Percentiles rank a stretch among this genome's conserved stretches.
These are phyloP conservation scores for Teratosphaeria zuluensis DNA, from an alignment of 2,329 filamentous ascomycete species.

Conservation along the genomic window DNA sequence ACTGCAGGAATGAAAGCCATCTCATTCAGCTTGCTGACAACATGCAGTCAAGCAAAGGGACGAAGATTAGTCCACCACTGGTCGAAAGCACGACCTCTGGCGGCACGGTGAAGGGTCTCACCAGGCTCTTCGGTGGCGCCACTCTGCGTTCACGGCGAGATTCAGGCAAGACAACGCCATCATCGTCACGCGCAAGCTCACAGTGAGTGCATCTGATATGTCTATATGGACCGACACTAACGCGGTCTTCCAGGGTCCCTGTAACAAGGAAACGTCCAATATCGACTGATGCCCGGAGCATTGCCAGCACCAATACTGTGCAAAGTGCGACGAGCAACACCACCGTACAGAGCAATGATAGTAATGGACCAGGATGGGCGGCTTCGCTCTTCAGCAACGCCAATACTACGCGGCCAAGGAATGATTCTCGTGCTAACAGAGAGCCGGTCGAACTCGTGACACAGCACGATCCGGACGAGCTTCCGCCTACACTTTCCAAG, in stretches of 20 bases:
- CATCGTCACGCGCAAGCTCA: conserved; percentile 20
- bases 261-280: conserved; percentile 1
- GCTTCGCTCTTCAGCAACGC: neutral
- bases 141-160: conserved; percentile 4
- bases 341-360: conserved; percentile 4
- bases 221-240: neutral
- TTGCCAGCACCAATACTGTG: conserved; percentile 15
- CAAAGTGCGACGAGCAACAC: conserved; percentile 20
- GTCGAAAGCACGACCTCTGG: conserved; percentile 1
- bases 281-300: conserved; percentile 18
- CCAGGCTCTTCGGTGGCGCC: conserved; percentile 23
- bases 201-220: neutral
- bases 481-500: conserved; percentile 23
- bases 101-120: conserved; percentile 14
- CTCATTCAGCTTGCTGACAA: neutral
- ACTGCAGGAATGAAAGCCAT: neutral
- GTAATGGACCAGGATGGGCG: conserved; percentile 1
- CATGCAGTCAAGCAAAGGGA: neutral
- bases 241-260: neutral
- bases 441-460: conserved; percentile 25
- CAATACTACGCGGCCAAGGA: neutral
- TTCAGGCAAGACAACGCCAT: conserved; percentile 4
- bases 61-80: neutral
- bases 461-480: conserved; percentile 21
- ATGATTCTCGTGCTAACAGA: conserved; percentile 13